Evolutionary conservation across 2,329 filamentous ascomycete species (phyloP).

Genomic region (Metarhizium album): DNA sequence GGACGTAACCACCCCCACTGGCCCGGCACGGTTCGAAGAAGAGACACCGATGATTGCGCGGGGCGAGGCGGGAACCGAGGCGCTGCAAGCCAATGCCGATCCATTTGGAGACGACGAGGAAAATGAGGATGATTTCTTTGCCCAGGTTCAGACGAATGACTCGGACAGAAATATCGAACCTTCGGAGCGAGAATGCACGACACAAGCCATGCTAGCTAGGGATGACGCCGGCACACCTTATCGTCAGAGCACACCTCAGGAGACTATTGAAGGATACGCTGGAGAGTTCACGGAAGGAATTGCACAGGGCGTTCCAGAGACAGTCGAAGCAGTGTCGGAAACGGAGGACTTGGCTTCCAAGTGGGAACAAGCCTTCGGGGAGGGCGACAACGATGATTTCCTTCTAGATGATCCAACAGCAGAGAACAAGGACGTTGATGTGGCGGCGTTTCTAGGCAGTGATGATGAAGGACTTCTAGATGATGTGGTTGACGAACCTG

Average conservation of each 20-base stretch:
- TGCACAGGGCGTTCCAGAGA: not conserved
- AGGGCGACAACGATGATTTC: conserved; percentile 59
- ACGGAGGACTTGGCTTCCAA: conserved; percentile 63
- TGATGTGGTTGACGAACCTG: conserved; percentile 50
- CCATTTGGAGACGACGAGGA: conserved; percentile 34
- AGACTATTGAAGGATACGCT: conserved; percentile 18
- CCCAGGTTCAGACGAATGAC: conserved; percentile 28
- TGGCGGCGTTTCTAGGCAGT: conserved; percentile 61
- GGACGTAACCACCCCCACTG: conserved; percentile 29
- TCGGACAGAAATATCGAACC: conserved; percentile 13
- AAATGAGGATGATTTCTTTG: conserved; percentile 55
- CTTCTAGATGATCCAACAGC: conserved; percentile 45
- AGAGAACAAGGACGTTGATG: conserved; percentile 40
- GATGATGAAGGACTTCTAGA: conserved; percentile 73
- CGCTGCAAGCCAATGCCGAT: conserved; percentile 10
- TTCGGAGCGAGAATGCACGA: conserved; percentile 60
- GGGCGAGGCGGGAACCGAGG: conserved; percentile 6
- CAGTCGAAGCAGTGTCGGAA: conserved; percentile 12
- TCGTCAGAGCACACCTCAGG: conserved; percentile 21
- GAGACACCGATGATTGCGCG: conserved; percentile 52
- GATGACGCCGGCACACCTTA: conserved; percentile 26
- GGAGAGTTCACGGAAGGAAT: conserved; percentile 10
- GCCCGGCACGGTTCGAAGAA: conserved; percentile 57
- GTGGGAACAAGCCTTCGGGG: conserved; percentile 73
- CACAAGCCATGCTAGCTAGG: conserved; percentile 47